Evolutionary conservation across 2,329 filamentous ascomycete species (phyloP), one percentile per base, ranked within the genome.

Genomic region (Ambrosiella beaveri): DNA sequence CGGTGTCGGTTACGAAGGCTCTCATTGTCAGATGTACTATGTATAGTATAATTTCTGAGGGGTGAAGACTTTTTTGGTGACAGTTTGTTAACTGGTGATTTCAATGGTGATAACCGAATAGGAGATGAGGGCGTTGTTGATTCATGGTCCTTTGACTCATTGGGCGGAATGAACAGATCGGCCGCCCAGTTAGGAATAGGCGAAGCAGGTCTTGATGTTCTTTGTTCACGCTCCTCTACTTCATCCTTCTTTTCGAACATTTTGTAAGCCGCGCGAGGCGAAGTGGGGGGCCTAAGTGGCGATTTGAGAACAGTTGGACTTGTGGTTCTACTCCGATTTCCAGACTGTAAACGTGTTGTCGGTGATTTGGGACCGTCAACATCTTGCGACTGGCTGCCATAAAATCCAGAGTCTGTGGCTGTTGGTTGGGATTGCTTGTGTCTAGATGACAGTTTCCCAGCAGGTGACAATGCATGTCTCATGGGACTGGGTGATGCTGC

Each of bases 401-500:
- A 81, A 64, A 87, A 88, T 36, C 85, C 84, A 39, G 85, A 88
- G 64, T 88, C 84, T 1, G 52, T 59, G 36, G 40, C 45, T 47
- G 9, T 45, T 12, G 36, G 38, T 47, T 27, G 39, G 44, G 15
- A 17, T 2, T 9, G 44, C 13, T 37, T 54, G 41, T 13, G 41
- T 56, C 7, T 47, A 19, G 52, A 40, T 4, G 59, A 27, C 9
- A 51, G 37, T 40, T 27, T 50, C 41, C 49, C 12, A 1, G 13
- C 27, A 38, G 57, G 57, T 11, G 59, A 60, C 3, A 55, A 17
- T 19, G 55, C 38, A 19, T 50, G 38, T 37, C 59, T 57, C 15
- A 40, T 47, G 13, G 58, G 58, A 35, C 47, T 57, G 17, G 59
- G 59, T 5, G 59, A 60, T 17, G 39, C 44, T n/a, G 54, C 58